Evolutionary conservation across 768 basidiomycete genomes (phyloP), one percentile per base, ranked within the genome.

Genomic region (Boletales sp.): DNA sequence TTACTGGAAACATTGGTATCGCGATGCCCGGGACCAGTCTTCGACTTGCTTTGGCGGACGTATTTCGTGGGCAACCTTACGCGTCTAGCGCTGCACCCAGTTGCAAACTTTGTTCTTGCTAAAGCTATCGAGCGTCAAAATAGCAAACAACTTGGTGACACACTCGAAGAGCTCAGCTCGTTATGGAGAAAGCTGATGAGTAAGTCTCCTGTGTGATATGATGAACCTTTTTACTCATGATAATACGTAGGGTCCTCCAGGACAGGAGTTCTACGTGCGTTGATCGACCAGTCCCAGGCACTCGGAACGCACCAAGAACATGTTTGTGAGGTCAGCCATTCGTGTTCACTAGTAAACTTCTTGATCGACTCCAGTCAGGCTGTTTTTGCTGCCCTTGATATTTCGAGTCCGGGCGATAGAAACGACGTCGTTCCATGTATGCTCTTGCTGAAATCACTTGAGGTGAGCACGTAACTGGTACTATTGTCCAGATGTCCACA

Each of bases 31-130:
- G 67, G 74, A 7, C 59, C 69, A 15, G 76, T 84, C 2, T 94
- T 94, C 61, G 63, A 69, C 30, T 59, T 74, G 0, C 61, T 97
- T 6, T 98, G 95, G 95, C 60, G 69, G 3, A 77, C 78, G 0
- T 94, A 97, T 69, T 86, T 98, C 63, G 66, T 71, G 39, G 83
- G 82, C n/a, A 83, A 84, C 54, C 72, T 97, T 34, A 68, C 77
- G 4, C 79, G 86, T 49, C 72, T 97, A 27, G 84, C 87, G 15
- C 73, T 78, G 17, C 95, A 99, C 67, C 92, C 94, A 3, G 88
- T 94, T 2, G 93, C 90, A 12, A 99, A 98, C 63, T 99, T 93
- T 59, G 94, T 97, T 18, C 75, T 94, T 5, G 87, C 94, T 1
- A 86, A 83, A 64, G 88, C 86, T 1, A 56, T 94, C 24, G 81